These are phyloP conservation scores for Neotropicomus parvogracilis DNA, from an alignment of 1,284 basidiomycete species.

Conservation along the genomic window DNA sequence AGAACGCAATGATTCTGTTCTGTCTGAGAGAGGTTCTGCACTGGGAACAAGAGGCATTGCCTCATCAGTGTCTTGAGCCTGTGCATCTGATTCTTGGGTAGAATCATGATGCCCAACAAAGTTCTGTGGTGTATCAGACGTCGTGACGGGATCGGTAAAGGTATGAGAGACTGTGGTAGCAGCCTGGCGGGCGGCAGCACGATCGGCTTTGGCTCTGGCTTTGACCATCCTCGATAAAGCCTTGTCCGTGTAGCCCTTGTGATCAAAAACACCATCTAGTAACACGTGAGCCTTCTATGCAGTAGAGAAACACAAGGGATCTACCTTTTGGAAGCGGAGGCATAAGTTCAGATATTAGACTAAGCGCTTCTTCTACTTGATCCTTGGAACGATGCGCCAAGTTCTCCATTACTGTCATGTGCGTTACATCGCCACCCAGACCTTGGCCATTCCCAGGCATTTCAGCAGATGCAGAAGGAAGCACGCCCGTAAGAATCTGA, in stretches of 20 bases:
- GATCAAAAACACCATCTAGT: conserved; percentile 89
- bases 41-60: conserved; percentile 16
- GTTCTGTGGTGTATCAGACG: conserved; percentile 22
- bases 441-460: conserved; percentile 69
- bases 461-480: conserved; percentile 61
- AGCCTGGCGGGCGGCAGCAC: conserved; percentile 61
- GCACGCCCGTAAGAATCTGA: conserved; percentile 88
- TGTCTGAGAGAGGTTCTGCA: conserved; percentile 46
- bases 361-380: conserved; percentile 89
- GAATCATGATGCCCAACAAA: conserved; percentile 25
- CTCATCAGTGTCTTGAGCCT: conserved; percentile 38
- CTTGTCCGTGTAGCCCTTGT: conserved; percentile 87
- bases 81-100: conserved; percentile 32
- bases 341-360: conserved; percentile 83
- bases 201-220: conserved; percentile 73
- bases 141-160: conserved; percentile 26
- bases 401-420: conserved; percentile 98
- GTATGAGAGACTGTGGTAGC: conserved; percentile 28
- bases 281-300: conserved; percentile 2
- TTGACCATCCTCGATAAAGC: conserved; percentile 69
- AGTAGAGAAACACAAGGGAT: conserved; percentile 32
- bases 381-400: conserved; percentile 95
- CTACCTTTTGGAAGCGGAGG: conserved; percentile 87
- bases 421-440: conserved; percentile 79
- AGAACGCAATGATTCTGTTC: conserved; percentile 69